Base-by-base conservation (phyloP, 768 basidiomycete species). In the Inosperma sp. region DNA sequence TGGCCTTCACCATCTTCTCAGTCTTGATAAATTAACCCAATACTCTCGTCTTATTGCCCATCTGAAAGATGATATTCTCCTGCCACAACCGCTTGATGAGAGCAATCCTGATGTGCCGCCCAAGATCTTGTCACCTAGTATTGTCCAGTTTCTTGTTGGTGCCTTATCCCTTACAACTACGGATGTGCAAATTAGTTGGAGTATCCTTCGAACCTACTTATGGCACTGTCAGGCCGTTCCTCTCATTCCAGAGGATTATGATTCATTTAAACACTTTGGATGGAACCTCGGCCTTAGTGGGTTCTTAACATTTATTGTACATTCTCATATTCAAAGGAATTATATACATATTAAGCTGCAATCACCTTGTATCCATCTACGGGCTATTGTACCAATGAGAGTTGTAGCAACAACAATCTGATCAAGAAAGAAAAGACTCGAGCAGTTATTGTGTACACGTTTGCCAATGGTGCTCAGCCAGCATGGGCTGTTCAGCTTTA, bases 401-500 rank as follows among this genome's bases (percentile, higher is more conserved):
- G 17, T 27, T 57, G 56, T 40, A 7, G 2, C 9, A 53, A 50
- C 21, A 29, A 2, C 0, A 35, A 22, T 17, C 30, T 44, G 21
- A 40, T 64, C 7, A 64, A 58, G 41, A 60, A 62, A 31, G 54
- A 55, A 9, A 41, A 61, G 31, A 33, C 39, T 10, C 39, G 51
- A 2, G 48, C 52, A 13, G 55, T 52, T 14, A 56, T 65, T 7
- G 51, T 62, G 1, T 62, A 55, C 41, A 62, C 56, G 2, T 45
- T 54, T 3, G 52, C 25, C 2, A 26, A 56, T 14, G 61, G 62
- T 26, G 64, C 41, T 10, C 44, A 55, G 25, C 65, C 63, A 12
- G 60, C 60, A 16, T 62, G 57, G 58, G 52, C 55, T 6, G 36
- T 61, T 5, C 56, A 60, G n/a, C 47, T 63, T 2, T 59, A 54